phyloP scores from a whole-genome alignment of 2,329 filamentous ascomycete genomes.

The Nannizzia gypsea region DNA sequence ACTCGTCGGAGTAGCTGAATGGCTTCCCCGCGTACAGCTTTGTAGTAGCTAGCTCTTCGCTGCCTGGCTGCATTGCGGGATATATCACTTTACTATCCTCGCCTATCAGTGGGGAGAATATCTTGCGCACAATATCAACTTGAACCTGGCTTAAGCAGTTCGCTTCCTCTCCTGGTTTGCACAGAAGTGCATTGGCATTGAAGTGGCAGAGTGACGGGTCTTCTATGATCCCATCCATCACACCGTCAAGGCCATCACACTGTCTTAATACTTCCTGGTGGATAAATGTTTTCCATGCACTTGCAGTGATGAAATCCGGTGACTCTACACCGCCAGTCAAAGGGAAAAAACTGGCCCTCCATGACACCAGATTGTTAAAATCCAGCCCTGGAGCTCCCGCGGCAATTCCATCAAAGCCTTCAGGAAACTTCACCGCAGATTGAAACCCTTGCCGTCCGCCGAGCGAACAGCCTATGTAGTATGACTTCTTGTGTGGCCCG shows the following conservation, averaged over 20 bases:
- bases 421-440: background rate
- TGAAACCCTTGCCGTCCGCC: slow-evolving; percentile 3
- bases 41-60: slow-evolving; percentile 13
- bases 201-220: slow-evolving; percentile 1
- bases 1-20: slow-evolving; percentile 19
- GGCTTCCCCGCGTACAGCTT: slow-evolving; percentile 21
- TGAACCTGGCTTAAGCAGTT: background rate
- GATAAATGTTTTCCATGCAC: background rate
- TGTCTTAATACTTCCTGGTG: background rate
- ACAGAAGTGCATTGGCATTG: background rate
- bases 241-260: slow-evolving; percentile 1
- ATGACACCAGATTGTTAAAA: background rate
- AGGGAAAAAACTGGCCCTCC: background rate
- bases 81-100: slow-evolving; percentile 13
- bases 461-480: slow-evolving; percentile 4
- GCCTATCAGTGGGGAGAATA: background rate
- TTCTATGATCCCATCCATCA: background rate
- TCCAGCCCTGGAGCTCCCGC: background rate
- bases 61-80: slow-evolving; percentile 15
- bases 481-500: background rate
- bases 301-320: background rate
- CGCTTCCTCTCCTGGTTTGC: background rate
- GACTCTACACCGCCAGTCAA: background rate
- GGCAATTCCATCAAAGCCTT: slow-evolving; percentile 1
- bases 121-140: background rate